Percentiles rank a stretch among this genome's conserved stretches.
phyloP scores from a whole-genome alignment of 805 yeast species.

The Candida namnaoensis region DNA sequence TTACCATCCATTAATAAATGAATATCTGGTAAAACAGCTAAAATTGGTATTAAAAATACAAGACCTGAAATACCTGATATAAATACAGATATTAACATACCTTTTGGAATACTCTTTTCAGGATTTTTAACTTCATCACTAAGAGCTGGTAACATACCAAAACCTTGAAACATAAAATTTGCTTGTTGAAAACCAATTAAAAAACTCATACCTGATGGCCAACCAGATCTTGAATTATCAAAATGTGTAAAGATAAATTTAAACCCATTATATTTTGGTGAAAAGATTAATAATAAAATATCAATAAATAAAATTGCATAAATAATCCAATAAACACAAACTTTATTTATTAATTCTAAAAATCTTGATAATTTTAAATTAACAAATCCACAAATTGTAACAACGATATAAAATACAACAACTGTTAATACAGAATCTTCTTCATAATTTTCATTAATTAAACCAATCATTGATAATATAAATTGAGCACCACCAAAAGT shows the following conservation, averaged over 20 bases:
- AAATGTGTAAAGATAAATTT: slow-evolving; percentile 54
- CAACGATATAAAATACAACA: slow-evolving; percentile 44
- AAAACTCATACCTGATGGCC: slow-evolving; percentile 65
- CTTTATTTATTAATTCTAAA: slow-evolving; percentile 54
- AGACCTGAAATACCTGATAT: slow-evolving; percentile 64
- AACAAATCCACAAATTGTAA: slow-evolving; percentile 51
- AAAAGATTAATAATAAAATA: slow-evolving; percentile 46
- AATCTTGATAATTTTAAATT: slow-evolving; percentile 52
- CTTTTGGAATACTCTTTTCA: slow-evolving; percentile 66
- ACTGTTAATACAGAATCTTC: slow-evolving; percentile 49
- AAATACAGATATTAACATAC: slow-evolving; percentile 56
- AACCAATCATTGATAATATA: slow-evolving; percentile 56
- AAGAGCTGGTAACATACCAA: slow-evolving; percentile 73
- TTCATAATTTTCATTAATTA: slow-evolving; percentile 49
- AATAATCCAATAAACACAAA: slow-evolving; percentile 70
- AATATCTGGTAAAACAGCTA: slow-evolving; percentile 65
- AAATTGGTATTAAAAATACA: slow-evolving; percentile 61
- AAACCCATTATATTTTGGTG: slow-evolving; percentile 50
- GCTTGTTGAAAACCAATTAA: slow-evolving; percentile 73
- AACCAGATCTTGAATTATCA: slow-evolving; percentile 68
- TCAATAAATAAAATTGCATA: slow-evolving; percentile 65
- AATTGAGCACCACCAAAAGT: slow-evolving; percentile 74
- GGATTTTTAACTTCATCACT: slow-evolving; percentile 77
- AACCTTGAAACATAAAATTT: slow-evolving; percentile 73
- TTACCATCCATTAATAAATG: slow-evolving; percentile 44